Evolutionary conservation across 1,284 basidiomycete species (phyloP).

Genomic region (Rhodotorula sp.): DNA sequence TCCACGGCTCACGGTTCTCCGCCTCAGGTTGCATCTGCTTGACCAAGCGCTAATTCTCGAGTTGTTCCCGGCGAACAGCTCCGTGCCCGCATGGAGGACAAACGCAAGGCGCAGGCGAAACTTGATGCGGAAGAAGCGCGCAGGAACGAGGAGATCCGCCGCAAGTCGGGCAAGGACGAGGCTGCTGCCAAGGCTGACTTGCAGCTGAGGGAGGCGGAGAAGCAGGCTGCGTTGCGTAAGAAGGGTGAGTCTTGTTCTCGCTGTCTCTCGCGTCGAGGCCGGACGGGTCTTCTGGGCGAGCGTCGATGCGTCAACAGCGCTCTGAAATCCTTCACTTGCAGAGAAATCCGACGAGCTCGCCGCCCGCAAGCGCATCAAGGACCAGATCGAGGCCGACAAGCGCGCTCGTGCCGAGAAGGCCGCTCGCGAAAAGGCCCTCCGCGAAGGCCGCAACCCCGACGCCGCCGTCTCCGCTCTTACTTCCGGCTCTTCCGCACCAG

Average conservation of each 20-base stretch:
- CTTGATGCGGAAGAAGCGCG: slow-evolving; percentile 67
- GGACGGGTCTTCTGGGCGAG: neutral
- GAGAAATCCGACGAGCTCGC: slow-evolving; percentile 80
- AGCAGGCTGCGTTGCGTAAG: slow-evolving; percentile 74
- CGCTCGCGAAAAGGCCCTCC: slow-evolving; percentile 79
- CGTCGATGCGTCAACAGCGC: neutral
- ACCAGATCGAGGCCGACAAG: slow-evolving; percentile 89
- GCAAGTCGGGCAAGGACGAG: slow-evolving; percentile 80
- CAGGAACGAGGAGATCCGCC: slow-evolving; percentile 73
- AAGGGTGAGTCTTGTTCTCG: slow-evolving; percentile 57
- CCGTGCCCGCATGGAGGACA: slow-evolving; percentile 33
- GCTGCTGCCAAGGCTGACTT: slow-evolving; percentile 65
- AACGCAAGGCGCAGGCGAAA: slow-evolving; percentile 63
- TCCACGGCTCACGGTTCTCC: neutral
- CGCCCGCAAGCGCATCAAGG: slow-evolving; percentile 8
- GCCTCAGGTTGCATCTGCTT: neutral
- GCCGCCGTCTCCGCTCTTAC: slow-evolving; percentile 14
- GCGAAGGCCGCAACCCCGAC: slow-evolving; percentile 61
- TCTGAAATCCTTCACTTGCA: slow-evolving; percentile 59
- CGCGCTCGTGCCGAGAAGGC: slow-evolving; percentile 79
- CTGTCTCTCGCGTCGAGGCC: too few relatives aligned
- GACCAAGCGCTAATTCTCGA: too few relatives aligned
- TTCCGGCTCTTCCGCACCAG: slow-evolving; percentile 47
- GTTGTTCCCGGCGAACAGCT: slow-evolving; percentile 13
- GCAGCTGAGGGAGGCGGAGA: slow-evolving; percentile 70